Evolutionary conservation across 192 early-diverging fungal genomes (phyloP), one percentile per base, ranked within the genome.

Genomic region (Podila epigama): DNA sequence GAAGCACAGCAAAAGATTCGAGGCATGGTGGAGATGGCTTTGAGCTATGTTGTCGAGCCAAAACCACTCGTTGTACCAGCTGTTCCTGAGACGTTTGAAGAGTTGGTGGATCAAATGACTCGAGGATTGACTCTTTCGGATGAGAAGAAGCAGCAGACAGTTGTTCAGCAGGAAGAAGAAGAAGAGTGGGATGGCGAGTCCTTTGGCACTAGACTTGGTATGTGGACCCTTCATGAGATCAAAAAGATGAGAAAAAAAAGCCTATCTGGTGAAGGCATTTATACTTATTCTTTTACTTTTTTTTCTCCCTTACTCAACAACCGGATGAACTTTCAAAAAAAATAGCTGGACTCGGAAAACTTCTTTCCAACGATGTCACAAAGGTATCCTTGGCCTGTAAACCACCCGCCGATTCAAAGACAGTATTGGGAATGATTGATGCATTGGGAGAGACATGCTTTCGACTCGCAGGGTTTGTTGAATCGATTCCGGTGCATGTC

Each of bases 331-430:
- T 22, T 10, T 18, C n/a, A n/a, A n/a, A n/a, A n/a, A n/a, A n/a
- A 7, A 18, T 33, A 77, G 73, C 65, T 16, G 59, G 59, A 9
- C 60, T 77, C 13, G 73, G 60, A 35, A 63, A 77, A 35, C 50
- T 77, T 7, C 22, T 77, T 2, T 39, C 73, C 13, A 77, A 77
- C 32, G 73, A 77, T 44, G 55, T 60, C 18, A 81, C 79, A 40
- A 81, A 83, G 51, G 44, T 70, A 2, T 58, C 79, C 22, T 39
- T 83, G 16, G 68, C 79, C 3, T 83, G 79, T 34, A 83, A 83
- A 57, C 82, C 82, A 18, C 79, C 82, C 3, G 80, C 70, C 36
- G 66, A 73, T 13, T 41, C 79, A 25, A 65, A 65, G 52, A 55
- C 64, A 4, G 82, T 79, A 20, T 55, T 77, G 27, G 64, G 59